Percentiles rank a stretch among this genome's conserved stretches.
Evolutionary conservation across 352 stramenopile genomes (phyloP).

Genomic region (Phytophthora syringae): DNA sequence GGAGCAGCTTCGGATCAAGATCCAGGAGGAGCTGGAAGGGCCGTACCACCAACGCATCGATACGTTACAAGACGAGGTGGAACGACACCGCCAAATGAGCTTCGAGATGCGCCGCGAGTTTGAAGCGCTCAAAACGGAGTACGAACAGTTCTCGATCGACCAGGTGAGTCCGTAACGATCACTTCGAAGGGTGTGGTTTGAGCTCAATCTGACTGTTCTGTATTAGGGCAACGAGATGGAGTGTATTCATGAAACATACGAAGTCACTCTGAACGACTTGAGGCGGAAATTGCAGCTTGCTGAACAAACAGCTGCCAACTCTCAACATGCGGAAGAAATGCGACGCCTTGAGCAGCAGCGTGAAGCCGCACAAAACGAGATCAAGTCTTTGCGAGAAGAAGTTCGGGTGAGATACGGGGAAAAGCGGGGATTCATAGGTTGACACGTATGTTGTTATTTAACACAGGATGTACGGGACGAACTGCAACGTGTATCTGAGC

Average conservation of each 20-base stretch:
- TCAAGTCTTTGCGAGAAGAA: constrained; percentile 69
- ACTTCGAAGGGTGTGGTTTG: neutral
- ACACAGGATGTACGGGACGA: constrained; percentile 61
- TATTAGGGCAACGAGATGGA: constrained; percentile 75
- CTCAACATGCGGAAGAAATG: constrained; percentile 47
- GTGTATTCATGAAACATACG: constrained; percentile 72
- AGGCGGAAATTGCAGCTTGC: constrained; percentile 54
- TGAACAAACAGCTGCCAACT: constrained; percentile 48
- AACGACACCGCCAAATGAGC: constrained; percentile 69
- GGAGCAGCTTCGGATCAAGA: constrained; percentile 82
- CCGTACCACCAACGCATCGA: constrained; percentile 75
- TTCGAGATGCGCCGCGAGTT: constrained; percentile 77
- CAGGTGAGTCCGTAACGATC: constrained; percentile 38
- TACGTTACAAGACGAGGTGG: constrained; percentile 69
- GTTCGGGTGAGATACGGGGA: constrained; percentile 46
- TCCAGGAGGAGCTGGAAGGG: constrained; percentile 84
- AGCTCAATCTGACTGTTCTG: constrained; percentile 3
- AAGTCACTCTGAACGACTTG: constrained; percentile 62
- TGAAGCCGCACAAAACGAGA: constrained; percentile 58
- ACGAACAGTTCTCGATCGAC: constrained; percentile 83
- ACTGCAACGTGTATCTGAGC: constrained; percentile 43
- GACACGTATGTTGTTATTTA: neutral
- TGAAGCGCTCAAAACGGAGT: constrained; percentile 86
- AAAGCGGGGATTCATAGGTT: neutral
- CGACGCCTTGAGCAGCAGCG: constrained; percentile 64